A percentile compares a stretch with the other conserved stretches of the same genome.
Conservation (phyloP, 257 asterid species). For the Buddleja alternifolia region DNA sequence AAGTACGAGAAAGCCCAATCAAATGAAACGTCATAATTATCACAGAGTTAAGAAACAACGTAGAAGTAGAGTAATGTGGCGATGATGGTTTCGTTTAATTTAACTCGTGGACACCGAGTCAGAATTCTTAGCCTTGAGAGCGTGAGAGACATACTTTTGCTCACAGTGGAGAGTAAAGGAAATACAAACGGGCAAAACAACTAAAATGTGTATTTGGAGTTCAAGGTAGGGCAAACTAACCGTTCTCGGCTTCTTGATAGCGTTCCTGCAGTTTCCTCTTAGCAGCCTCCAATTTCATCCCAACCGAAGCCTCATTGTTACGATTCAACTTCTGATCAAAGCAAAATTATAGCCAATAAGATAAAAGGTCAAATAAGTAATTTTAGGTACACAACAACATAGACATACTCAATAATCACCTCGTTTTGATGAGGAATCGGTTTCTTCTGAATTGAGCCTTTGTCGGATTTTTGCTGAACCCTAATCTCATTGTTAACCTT, state of each 20-base stretch:
- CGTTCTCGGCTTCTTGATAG: conserved; percentile 69
- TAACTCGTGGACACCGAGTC: no score
- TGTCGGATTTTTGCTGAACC: conserved; percentile 40
- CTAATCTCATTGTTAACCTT: conserved; percentile 23
- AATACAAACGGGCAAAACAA: no score
- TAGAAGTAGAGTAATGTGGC: no score
- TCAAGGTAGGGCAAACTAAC: conserved; percentile 37
- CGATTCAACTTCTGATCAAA: conserved; percentile 35
- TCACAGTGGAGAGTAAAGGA: no score
- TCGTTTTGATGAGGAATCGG: conserved; percentile 43
- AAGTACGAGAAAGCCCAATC: no score
- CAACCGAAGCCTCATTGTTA: conserved; percentile 42
- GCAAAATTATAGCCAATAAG: conserved; percentile 2
- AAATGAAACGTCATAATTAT: no score
- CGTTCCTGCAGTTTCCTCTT: conserved; percentile 80
- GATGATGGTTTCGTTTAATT: no score
- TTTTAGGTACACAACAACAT: not conserved
- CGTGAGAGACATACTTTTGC: no score
- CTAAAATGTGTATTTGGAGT: no score
- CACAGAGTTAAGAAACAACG: no score
- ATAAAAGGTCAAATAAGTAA: not conserved
- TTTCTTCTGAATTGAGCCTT: conserved; percentile 43
- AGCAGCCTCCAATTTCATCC: conserved; percentile 53
- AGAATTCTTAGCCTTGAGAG: no score
- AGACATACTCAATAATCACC: conserved; percentile 35